These are phyloP conservation scores for Phellopilus nigrolimitatus DNA, from an alignment of 1,284 basidiomycete species.

Conservation along the genomic window DNA sequence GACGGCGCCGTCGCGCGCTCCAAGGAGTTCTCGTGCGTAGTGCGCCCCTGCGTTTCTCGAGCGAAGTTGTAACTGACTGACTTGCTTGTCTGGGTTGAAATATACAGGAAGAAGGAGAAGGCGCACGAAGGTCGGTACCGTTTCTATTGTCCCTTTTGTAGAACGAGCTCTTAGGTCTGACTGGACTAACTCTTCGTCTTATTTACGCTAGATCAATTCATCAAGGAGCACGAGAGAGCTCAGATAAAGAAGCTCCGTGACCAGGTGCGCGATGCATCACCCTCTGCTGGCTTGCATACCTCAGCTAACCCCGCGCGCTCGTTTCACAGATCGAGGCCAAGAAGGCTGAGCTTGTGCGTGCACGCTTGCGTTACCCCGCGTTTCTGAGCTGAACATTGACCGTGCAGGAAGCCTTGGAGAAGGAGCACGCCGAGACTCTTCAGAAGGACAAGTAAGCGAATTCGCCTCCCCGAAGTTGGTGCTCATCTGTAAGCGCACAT, in stretches of 20 bases:
- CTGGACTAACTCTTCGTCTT: slow-evolving; percentile 9
- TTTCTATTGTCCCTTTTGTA: no score
- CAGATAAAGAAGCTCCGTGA: slow-evolving; percentile 53
- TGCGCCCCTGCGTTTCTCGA: slow-evolving; percentile 21
- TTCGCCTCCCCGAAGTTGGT: not conserved
- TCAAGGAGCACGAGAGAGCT: slow-evolving; percentile 49
- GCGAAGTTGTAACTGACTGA: slow-evolving; percentile 1
- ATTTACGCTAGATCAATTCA: slow-evolving; percentile 50
- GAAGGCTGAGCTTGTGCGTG: slow-evolving; percentile 51
- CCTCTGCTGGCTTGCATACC: not conserved
- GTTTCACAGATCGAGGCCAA: slow-evolving; percentile 48
- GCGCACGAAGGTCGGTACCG: slow-evolving; percentile 57
- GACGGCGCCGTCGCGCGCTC: slow-evolving; percentile 22
- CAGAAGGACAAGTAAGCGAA: slow-evolving; percentile 11
- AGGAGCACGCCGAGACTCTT: slow-evolving; percentile 32
- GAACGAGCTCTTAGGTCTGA: not conserved
- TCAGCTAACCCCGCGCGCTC: not conserved
- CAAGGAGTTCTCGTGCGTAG: slow-evolving; percentile 21
- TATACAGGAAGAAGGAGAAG: slow-evolving; percentile 62
- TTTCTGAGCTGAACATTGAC: not conserved
- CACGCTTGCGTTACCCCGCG: slow-evolving; percentile 15
- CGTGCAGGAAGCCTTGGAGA: slow-evolving; percentile 33
- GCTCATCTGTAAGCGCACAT: not conserved
- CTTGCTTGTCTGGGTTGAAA: slow-evolving; percentile 16
- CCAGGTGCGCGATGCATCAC: slow-evolving; percentile 38